phyloP scores from a whole-genome alignment of 2,329 filamentous ascomycete genomes.

The Talaromyces islandicus region DNA sequence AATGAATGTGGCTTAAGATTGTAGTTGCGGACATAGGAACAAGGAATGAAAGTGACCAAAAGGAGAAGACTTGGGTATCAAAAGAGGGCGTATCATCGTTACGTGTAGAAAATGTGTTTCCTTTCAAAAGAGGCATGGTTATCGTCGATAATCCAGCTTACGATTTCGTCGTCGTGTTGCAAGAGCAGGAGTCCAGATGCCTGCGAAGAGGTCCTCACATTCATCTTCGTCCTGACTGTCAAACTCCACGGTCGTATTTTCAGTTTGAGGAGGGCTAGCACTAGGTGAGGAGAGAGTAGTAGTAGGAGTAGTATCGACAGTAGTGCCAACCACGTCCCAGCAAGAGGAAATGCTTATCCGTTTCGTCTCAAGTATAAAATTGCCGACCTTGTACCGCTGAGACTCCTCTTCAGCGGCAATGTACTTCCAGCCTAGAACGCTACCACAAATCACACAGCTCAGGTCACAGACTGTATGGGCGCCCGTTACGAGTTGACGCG shows the following conservation, averaged over 20 bases:
- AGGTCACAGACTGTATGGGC: slow-evolving; percentile 58
- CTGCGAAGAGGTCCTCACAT: slow-evolving; percentile 59
- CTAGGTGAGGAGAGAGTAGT: not conserved
- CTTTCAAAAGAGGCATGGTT: not conserved
- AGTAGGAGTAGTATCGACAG: slow-evolving; percentile 8
- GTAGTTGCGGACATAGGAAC: not conserved
- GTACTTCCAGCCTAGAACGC: slow-evolving; percentile 60
- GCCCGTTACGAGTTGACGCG: slow-evolving; percentile 57
- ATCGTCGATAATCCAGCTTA: slow-evolving; percentile 21
- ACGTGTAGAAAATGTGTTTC: not conserved
- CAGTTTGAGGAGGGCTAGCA: not conserved
- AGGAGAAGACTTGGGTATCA: slow-evolving; percentile 4
- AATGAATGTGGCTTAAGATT: not conserved
- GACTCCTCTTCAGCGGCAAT: slow-evolving; percentile 55
- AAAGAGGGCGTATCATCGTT: not conserved
- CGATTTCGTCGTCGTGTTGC: slow-evolving; percentile 42
- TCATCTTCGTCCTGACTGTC: slow-evolving; percentile 62
- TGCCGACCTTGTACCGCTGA: slow-evolving; percentile 61
- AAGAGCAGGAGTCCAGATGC: slow-evolving; percentile 53
- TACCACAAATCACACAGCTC: slow-evolving; percentile 51
- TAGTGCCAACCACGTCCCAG: slow-evolving; percentile 43
- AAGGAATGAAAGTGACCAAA: not conserved
- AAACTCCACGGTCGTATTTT: slow-evolving; percentile 43
- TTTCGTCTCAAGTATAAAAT: slow-evolving; percentile 60
- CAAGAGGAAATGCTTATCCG: slow-evolving; percentile 44